Evolutionary conservation across 768 basidiomycete species (phyloP), one percentile per base, ranked within the genome.

Genomic region (Leccinum incarnatum): DNA sequence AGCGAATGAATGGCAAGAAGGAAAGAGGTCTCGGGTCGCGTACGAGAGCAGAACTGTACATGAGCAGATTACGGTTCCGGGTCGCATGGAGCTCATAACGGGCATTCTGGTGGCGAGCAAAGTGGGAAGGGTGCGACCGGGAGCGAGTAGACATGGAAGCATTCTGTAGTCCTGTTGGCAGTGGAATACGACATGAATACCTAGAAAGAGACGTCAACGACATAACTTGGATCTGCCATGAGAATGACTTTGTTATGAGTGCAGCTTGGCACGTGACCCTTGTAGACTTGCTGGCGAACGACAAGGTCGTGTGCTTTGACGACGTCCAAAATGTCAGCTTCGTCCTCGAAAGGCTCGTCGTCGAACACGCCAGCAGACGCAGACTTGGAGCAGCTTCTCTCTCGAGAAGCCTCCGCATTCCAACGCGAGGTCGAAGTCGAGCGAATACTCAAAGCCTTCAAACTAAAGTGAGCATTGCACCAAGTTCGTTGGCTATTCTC

Each of bases 401-500:
- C 80, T 53, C 79, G 89, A 55, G 91, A 94, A 67, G 90, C 91
- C 1, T 87, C 87, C 14, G 91, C 90, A 4, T 89, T 94, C 70
- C 89, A 93, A 66, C 83, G 93, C 29, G 93, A 94, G 73, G 76
- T 92, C 25, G 92, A 94, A 71, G 91, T 94, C 12, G 93, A 96
- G 57, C 86, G 97, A 25, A 93, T 99, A 62, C 77, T 98, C 51
- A 89, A 87, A 66, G 88, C 95, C 0, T 98, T 99, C 83, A 98
- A 94, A 74, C 82, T 98, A 66, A 99, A 98, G 95, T 96, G 58
- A 64, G 86, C 75, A 15, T 10, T 55, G 10, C 10, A 19, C 29
- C 25, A 32, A 37, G 49, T n/a, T n/a, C 40, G 46, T 15, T 5
- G 45, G 4, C 14, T 6, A 23, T 23, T 29, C 29, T 45, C 57